These are phyloP conservation scores for Alternaria sp. DNA, from an alignment of 2,329 filamentous ascomycete genomes.

Conservation along the genomic window DNA sequence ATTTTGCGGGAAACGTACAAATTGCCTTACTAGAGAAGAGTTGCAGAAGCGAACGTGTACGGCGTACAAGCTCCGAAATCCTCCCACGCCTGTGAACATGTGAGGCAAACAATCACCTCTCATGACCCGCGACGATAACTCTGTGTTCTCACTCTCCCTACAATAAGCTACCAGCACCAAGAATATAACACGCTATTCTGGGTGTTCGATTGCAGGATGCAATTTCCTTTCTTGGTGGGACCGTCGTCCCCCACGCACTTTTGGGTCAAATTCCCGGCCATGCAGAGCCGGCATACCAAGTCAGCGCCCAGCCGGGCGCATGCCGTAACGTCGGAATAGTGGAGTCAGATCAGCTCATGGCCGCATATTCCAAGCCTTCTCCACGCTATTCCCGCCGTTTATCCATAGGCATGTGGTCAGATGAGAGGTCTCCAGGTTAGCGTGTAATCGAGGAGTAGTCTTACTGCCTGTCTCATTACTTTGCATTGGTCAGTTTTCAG, in stretches of 20 bases:
- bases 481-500: neutral
- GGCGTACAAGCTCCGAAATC: neutral
- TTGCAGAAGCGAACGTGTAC: neutral
- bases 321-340: constrained; percentile 12
- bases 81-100: neutral
- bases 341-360: constrained; percentile 15
- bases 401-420: constrained; percentile 5
- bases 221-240: neutral
- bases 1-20: neutral
- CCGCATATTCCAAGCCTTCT: constrained; percentile 15
- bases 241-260: neutral
- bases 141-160: neutral
- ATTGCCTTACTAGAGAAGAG: neutral
- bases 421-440: neutral
- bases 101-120: neutral
- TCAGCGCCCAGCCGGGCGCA: constrained; percentile 8
- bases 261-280: neutral
- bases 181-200: neutral
- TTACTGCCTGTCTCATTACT: neutral
- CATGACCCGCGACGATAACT: neutral
- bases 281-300: neutral
- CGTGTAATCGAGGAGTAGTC: neutral
- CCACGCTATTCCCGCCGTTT: neutral
- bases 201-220: neutral
- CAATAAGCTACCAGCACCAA: neutral